These are phyloP conservation scores for Euphorbia lathyris DNA, from an alignment of 345 rosid species.

Conservation along the genomic window DNA sequence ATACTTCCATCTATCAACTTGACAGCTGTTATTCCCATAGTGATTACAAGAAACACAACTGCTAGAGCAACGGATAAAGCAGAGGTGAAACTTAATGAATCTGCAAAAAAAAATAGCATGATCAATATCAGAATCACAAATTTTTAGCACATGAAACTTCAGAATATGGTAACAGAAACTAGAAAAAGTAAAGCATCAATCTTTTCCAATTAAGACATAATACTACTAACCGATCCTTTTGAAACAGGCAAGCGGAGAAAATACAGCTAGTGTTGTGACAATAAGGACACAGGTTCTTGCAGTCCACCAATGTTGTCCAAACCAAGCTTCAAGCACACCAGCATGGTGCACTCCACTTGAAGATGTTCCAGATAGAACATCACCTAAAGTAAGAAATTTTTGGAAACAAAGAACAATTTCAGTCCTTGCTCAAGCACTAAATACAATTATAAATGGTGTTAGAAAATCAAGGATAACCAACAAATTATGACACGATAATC, in stretches of 20 bases:
- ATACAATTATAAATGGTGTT: background rate
- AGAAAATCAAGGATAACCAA: background rate
- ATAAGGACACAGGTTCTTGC: constrained; percentile 59
- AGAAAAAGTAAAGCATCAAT: background rate
- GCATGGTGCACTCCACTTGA: constrained; percentile 73
- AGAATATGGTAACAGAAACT: background rate
- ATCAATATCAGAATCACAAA: constrained; percentile 1
- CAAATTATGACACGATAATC: background rate
- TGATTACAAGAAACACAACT: constrained; percentile 70
- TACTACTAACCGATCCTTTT: constrained; percentile 67
- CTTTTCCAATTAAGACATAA: constrained; percentile 8
- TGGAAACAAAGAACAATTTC: constrained; percentile 10
- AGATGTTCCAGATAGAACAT: constrained; percentile 81
- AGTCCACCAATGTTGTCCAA: constrained; percentile 81
- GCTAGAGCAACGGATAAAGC: constrained; percentile 83
- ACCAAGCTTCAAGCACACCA: constrained; percentile 89
- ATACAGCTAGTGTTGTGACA: constrained; percentile 53
- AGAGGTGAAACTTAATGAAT: constrained; percentile 85
- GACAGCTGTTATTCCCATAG: constrained; percentile 58
- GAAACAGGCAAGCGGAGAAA: constrained; percentile 77
- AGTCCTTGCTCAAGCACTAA: background rate
- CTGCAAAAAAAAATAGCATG: constrained; percentile 45
- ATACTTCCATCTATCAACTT: constrained; percentile 61
- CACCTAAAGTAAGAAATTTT: constrained; percentile 41
- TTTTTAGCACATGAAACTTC: constrained; percentile 4